phyloP scores from a whole-genome alignment of 2,329 filamentous ascomycete genomes.

The Trichophyton benhamiae region DNA sequence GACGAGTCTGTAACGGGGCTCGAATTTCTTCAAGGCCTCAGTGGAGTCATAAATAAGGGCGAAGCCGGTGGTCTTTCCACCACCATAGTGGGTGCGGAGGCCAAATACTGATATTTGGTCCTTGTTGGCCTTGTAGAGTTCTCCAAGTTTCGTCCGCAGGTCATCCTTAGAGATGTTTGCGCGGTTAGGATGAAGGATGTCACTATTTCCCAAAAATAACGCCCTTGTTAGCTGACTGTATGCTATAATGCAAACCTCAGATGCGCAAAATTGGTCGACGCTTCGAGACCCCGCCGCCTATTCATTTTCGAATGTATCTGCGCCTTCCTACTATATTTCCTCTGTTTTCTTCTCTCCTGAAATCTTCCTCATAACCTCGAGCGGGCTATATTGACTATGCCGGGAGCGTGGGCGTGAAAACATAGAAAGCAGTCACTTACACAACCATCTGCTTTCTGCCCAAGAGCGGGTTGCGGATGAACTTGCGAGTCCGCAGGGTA shows the following conservation, averaged over 20 bases:
- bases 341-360: neutral
- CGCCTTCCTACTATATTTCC: neutral
- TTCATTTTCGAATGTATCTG: neutral
- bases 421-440: constrained; percentile 48
- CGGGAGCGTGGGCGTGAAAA: neutral
- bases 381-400: neutral
- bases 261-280: neutral
- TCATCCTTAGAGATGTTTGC: constrained; percentile 99
- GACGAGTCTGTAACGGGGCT: constrained; percentile 94
- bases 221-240: constrained; percentile 3
- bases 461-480: constrained; percentile 99
- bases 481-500: constrained; percentile 96
- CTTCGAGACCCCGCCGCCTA: constrained; percentile 4
- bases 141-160: constrained; percentile 85
- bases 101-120: constrained; percentile 97
- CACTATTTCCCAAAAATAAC: constrained; percentile 44
- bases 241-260: neutral
- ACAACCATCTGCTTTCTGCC: constrained; percentile 99
- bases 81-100: constrained; percentile 97
- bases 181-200: constrained; percentile 97
- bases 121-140: constrained; percentile 97
- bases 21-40: constrained; percentile 99
- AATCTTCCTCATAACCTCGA: neutral
- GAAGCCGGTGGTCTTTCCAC: constrained; percentile 98
- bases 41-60: constrained; percentile 96